Evolutionary conservation across 129 eudicot genomes (phyloP).

Genomic region (Artemisia argyi): DNA sequence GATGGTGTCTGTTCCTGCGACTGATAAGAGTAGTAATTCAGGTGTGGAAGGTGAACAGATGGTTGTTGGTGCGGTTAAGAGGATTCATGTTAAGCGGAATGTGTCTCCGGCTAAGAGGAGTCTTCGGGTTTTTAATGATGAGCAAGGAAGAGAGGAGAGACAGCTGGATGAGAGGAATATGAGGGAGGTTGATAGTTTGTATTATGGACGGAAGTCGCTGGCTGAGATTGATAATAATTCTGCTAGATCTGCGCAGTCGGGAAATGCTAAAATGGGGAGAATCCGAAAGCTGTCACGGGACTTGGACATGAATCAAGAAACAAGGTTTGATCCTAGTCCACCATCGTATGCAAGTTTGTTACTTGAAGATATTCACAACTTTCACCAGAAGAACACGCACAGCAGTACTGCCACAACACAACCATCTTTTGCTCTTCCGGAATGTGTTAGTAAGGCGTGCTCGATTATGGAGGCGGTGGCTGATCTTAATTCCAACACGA

Average conservation of each 20-base stretch:
- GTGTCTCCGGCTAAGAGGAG: constrained; percentile 66
- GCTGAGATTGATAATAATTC: constrained; percentile 78
- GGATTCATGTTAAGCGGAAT: constrained; percentile 82
- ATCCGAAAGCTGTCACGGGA: constrained; percentile 71
- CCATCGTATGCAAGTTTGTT: constrained; percentile 70
- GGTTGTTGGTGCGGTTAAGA: constrained; percentile 34
- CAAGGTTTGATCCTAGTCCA: constrained; percentile 32
- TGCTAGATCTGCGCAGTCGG: constrained; percentile 26
- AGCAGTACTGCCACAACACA: constrained; percentile 3
- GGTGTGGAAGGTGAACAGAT: constrained; percentile 10
- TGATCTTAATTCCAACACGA: constrained; percentile 71
- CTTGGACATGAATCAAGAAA: constrained; percentile 59
- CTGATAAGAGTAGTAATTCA: constrained; percentile 53
- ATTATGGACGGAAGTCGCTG: constrained; percentile 68
- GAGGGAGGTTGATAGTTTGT: constrained; percentile 56
- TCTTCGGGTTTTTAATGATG: constrained; percentile 32
- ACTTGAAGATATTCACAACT: constrained; percentile 91
- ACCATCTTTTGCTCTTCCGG: constrained; percentile 57
- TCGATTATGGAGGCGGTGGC: constrained; percentile 94
- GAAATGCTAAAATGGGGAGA: constrained; percentile 27
- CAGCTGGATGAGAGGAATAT: constrained; percentile 38
- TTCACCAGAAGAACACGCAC: constrained; percentile 64
- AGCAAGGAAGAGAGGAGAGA: constrained; percentile 3
- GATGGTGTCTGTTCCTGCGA: constrained; percentile 97
- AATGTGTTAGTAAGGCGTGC: constrained; percentile 67